A percentile compares a stretch with the other conserved stretches of the same genome.
These are phyloP conservation scores for Casaregolazyma suthepensis DNA, from an alignment of 1,139 yeast species.

Conservation along the genomic window DNA sequence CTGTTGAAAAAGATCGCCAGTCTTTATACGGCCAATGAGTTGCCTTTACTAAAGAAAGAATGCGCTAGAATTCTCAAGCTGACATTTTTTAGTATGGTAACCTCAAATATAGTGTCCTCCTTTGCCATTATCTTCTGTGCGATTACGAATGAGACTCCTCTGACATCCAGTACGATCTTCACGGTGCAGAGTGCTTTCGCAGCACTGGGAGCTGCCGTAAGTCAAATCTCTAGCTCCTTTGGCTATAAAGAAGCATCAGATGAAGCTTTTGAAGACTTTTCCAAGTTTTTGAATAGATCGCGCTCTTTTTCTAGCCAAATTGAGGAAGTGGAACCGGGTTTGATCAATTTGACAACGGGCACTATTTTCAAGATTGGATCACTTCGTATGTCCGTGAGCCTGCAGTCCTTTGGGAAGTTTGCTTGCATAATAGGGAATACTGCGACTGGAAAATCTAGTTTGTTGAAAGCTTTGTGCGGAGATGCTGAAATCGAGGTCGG, in stretches of 20 bases:
- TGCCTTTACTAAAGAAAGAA: slow-evolving; percentile 58
- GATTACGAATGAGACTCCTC: slow-evolving; percentile 36
- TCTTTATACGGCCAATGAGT: slow-evolving; percentile 81
- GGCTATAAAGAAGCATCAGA: background rate
- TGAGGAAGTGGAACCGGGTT: slow-evolving; percentile 34
- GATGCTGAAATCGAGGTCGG: slow-evolving; percentile 54
- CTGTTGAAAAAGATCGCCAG: slow-evolving; percentile 43
- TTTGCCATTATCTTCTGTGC: slow-evolving; percentile 52
- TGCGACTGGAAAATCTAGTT: slow-evolving; percentile 71
- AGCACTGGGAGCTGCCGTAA: slow-evolving; percentile 47
- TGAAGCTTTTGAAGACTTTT: background rate
- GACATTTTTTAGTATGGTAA: slow-evolving; percentile 54
- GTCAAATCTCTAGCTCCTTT: background rate
- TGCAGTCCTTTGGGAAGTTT: slow-evolving; percentile 52
- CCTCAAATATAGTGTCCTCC: slow-evolving; percentile 61
- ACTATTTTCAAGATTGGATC: slow-evolving; percentile 36
- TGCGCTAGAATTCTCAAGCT: slow-evolving; percentile 37
- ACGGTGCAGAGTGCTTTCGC: slow-evolving; percentile 61
- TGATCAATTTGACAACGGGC: slow-evolving; percentile 46
- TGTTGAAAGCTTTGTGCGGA: slow-evolving; percentile 57
- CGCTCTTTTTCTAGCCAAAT: background rate
- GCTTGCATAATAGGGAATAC: slow-evolving; percentile 72
- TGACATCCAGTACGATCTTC: slow-evolving; percentile 65
- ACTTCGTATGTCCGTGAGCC: slow-evolving; percentile 44
- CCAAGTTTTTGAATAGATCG: background rate